These are phyloP conservation scores for Hippophae gyantsensis DNA, from an alignment of 306 rosid genomes.

Conservation along the genomic window DNA sequence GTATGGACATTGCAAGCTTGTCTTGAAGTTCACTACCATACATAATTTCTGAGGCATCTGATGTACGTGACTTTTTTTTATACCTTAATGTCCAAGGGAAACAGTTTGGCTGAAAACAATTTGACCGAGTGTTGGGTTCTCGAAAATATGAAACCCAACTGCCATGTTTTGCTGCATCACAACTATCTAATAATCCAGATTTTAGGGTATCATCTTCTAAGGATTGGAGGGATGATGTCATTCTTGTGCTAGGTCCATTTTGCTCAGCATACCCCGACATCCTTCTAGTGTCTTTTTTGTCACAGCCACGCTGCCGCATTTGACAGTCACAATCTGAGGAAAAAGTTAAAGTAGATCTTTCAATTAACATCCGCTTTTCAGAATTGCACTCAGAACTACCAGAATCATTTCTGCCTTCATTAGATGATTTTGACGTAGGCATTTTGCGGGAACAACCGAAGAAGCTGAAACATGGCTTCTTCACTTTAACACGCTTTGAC, in stretches of 20 bases:
- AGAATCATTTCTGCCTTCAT: slow-evolving; percentile 41
- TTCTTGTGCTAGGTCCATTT: slow-evolving; percentile 42
- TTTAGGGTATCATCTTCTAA: slow-evolving; percentile 23
- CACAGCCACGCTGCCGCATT: slow-evolving; percentile 14
- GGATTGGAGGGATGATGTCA: slow-evolving; percentile 23
- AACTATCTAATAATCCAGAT: slow-evolving; percentile 25
- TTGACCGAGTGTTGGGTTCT: slow-evolving; percentile 21
- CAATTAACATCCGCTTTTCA: slow-evolving; percentile 34
- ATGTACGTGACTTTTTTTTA: slow-evolving; percentile 32
- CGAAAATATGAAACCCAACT: slow-evolving; percentile 24
- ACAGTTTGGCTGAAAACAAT: slow-evolving; percentile 26
- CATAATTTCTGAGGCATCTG: slow-evolving; percentile 28
- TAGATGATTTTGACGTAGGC: slow-evolving; percentile 28
- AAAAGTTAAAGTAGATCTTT: slow-evolving; percentile 24
- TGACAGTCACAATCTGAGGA: slow-evolving; percentile 32
- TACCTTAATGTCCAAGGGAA: slow-evolving; percentile 41
- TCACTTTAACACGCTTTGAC: slow-evolving; percentile 32
- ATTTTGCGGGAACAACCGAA: slow-evolving; percentile 53
- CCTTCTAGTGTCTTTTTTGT: slow-evolving; percentile 28
- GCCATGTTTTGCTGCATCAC: slow-evolving; percentile 18
- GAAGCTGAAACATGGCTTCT: slow-evolving; percentile 44
- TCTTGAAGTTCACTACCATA: slow-evolving; percentile 23
- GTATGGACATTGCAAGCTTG: slow-evolving; percentile 24
- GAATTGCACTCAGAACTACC: slow-evolving; percentile 32
- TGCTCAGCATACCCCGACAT: slow-evolving; percentile 52